These are phyloP conservation scores for Penicillium verrucosum DNA, from an alignment of 2,329 filamentous ascomycete species.

Conservation along the genomic window DNA sequence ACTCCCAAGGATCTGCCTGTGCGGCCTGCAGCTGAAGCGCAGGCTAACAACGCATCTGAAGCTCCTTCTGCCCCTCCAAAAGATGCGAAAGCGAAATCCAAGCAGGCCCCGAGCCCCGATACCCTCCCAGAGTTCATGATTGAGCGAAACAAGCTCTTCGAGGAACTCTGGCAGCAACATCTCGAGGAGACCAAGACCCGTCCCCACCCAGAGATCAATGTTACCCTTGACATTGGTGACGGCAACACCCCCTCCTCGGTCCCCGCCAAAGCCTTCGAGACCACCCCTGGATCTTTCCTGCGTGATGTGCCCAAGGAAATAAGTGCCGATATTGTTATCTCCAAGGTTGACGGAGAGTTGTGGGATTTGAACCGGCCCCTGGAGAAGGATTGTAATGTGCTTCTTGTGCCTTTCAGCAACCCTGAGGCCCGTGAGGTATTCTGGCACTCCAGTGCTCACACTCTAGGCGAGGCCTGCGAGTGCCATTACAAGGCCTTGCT, in stretches of 20 bases:
- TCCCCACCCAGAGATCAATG: constrained; percentile 47
- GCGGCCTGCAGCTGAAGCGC: constrained; percentile 32
- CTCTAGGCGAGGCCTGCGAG: constrained; percentile 92
- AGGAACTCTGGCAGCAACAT: constrained; percentile 79
- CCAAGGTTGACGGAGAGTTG: constrained; percentile 76
- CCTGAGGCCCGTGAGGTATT: constrained; percentile 84
- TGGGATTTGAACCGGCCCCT: constrained; percentile 93
- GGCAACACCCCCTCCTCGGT: constrained; percentile 40
- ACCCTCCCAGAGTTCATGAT: constrained; percentile 72
- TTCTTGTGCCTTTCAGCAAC: constrained; percentile 78
- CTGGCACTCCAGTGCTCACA: constrained; percentile 95
- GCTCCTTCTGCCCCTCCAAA: constrained; percentile 34
- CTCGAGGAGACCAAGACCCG: constrained; percentile 67
- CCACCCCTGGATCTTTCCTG: constrained; percentile 76
- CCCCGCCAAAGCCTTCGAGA: constrained; percentile 80
- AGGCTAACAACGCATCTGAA: constrained; percentile 20
- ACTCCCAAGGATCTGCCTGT: constrained; percentile 37
- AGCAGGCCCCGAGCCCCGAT: constrained; percentile 27
- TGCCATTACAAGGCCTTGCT: constrained; percentile 85
- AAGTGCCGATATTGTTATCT: constrained; percentile 79
- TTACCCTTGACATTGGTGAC: constrained; percentile 46
- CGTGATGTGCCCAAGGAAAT: constrained; percentile 78
- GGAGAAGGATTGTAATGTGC: constrained; percentile 80
- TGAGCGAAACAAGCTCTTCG: constrained; percentile 80
- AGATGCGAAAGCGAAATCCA: constrained; percentile 25